These are phyloP conservation scores for Globisporangium paroecandrum DNA, from an alignment of 352 stramenopile genomes.

Conservation along the genomic window DNA sequence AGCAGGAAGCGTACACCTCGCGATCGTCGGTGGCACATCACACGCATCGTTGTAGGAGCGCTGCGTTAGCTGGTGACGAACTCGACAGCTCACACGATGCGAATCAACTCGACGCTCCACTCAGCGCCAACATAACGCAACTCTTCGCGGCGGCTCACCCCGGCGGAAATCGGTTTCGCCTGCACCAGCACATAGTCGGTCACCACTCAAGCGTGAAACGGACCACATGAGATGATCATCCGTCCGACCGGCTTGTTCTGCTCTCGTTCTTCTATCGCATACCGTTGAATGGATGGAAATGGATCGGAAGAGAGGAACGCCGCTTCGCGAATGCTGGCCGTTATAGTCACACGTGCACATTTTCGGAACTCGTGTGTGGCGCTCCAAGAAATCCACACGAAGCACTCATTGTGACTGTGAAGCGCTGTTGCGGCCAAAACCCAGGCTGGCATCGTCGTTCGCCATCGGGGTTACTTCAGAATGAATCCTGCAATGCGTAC, in stretches of 20 bases:
- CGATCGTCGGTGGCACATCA: neutral
- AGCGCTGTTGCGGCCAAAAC: neutral
- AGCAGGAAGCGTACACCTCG: neutral
- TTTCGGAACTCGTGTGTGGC: neutral
- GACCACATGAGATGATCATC: neutral
- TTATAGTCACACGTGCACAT: neutral
- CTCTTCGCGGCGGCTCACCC: neutral
- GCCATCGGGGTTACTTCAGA: neutral
- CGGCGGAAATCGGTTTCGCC: neutral
- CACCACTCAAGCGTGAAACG: neutral
- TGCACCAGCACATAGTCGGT: neutral
- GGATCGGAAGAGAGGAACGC: neutral
- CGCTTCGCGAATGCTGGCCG: neutral
- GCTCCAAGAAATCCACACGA: neutral
- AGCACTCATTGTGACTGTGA: neutral
- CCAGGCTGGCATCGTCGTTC: neutral
- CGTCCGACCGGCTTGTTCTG: neutral
- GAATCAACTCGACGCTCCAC: neutral
- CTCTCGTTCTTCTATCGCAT: neutral
- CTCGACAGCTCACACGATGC: neutral
- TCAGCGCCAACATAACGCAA: neutral
- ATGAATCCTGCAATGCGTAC: neutral
- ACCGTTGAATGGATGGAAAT: neutral
- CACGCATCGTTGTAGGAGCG: neutral
- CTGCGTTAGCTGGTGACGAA: neutral